Evolutionary conservation across 345 rosid species (phyloP), one percentile per base, ranked within the genome.

Genomic region (Salix caprea): DNA sequence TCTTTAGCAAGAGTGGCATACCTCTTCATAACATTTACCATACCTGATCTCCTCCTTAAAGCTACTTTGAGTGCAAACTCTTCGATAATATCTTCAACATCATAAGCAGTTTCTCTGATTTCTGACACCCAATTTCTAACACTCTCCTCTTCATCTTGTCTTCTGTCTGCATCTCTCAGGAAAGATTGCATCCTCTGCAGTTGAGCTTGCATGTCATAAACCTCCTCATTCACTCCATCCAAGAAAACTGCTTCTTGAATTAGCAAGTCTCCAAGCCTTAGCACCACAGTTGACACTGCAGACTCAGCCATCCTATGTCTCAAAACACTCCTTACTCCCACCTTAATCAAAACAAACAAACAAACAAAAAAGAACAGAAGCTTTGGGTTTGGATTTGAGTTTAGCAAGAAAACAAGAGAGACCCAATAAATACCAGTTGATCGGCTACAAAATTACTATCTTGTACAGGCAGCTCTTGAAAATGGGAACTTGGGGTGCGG

Each of bases 121-220:
- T 79, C 73, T 13, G 82, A 60, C 21, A 74, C 75, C 83, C 70
- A 69, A 23, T 83, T 83, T 34, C 70, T 80, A 36, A 87, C 40
- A 7, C 69, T 74, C 18, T 71, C 70, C 13, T 48, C 74, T 48
- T 80, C 72, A 7, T 78, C 85, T 74, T 80, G 74, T 36, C 79
- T 76, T 72, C 30, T 76, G 73, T 87, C 87, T 21, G 85, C 86
- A 61, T 85, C 88, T 69, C 67, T 74, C 19, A 87, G 48, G 70
- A 85, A 87, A 8, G 78, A 76, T 52, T 77, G 83, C 78, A 85
- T 83, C 69, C 80, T 68, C 18, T 56, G 48, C 1, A 85, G 44
- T 26, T 85, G 83, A 21, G 9, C 10, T 66, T 69, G 82, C 73
- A 82, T 30, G 37, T 26, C 74, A 58, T 5, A 8, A 4, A 80